A percentile compares a stretch with the other conserved stretches of the same genome.
phyloP scores from a whole-genome alignment of 169 alveolate species.

The Plasmodium knowlesi region DNA sequence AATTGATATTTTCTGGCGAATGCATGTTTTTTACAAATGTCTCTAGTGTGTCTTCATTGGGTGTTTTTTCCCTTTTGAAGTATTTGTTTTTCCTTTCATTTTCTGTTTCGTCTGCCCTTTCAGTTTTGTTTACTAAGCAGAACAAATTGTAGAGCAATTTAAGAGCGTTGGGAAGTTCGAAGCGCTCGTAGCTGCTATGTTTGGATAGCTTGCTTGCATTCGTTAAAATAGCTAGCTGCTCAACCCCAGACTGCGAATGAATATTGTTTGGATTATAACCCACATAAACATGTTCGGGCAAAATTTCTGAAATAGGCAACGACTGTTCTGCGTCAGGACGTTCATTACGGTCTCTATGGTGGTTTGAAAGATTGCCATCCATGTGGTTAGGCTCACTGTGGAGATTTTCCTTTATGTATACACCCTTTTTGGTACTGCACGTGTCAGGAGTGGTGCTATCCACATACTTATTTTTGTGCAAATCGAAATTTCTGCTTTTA shows the following conservation, averaged over 20 bases:
- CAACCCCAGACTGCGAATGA: conserved; percentile 7
- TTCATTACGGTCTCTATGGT: background rate
- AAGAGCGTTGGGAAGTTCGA: conserved; percentile 34
- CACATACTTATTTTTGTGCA: conserved; percentile 36
- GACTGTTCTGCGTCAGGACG: background rate
- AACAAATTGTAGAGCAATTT: conserved; percentile 57
- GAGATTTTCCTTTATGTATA: background rate
- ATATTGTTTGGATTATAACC: conserved; percentile 63
- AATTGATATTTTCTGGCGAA: conserved; percentile 17
- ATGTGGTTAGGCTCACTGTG: background rate
- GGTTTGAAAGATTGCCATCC: background rate
- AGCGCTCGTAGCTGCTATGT: background rate
- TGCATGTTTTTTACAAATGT: conserved; percentile 26
- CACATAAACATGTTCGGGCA: conserved; percentile 70
- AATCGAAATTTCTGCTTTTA: background rate
- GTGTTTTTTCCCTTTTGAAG: background rate
- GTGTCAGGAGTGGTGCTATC: background rate
- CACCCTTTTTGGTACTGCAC: background rate
- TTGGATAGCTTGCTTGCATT: background rate
- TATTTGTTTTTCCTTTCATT: background rate
- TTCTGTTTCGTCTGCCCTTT: background rate
- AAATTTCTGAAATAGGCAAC: conserved; percentile 49
- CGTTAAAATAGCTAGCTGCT: conserved; percentile 34
- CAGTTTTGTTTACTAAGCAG: conserved; percentile 29
- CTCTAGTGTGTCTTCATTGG: conserved; percentile 11